Conservation (phyloP, 768 basidiomycete species). For the Gloeopeniophorella convolvens region DNA sequence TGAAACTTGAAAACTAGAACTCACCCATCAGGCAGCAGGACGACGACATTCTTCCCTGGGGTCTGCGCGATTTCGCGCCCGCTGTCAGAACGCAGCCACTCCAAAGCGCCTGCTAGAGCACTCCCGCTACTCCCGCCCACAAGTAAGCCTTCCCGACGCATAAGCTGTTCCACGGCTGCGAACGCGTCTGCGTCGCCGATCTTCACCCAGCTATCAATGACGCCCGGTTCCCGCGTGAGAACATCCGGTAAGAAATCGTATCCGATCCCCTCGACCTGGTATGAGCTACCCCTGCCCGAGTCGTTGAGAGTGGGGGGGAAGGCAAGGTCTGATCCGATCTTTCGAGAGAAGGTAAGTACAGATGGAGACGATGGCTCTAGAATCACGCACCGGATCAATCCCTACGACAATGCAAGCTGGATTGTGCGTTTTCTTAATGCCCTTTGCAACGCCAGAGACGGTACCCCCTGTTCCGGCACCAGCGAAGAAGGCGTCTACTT, state of each 20-base stretch:
- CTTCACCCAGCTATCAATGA: slow-evolving; percentile 83
- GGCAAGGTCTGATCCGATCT: slow-evolving; percentile 89
- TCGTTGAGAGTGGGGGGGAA: slow-evolving; percentile 58
- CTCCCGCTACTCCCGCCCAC: slow-evolving; percentile 94
- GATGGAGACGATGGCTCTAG: background rate
- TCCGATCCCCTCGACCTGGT: slow-evolving; percentile 94
- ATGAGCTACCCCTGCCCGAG: slow-evolving; percentile 43
- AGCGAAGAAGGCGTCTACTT: slow-evolving; percentile 77
- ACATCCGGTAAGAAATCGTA: slow-evolving; percentile 92
- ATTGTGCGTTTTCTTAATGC: slow-evolving; percentile 76
- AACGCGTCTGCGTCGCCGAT: slow-evolving; percentile 78
- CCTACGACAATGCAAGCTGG: slow-evolving; percentile 69
- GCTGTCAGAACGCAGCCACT: slow-evolving; percentile 67
- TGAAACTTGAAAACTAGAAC: slow-evolving; percentile 24
- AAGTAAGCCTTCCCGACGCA: slow-evolving; percentile 81
- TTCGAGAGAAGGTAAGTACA: background rate
- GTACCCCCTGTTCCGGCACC: slow-evolving; percentile 96
- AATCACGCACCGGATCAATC: slow-evolving; percentile 75
- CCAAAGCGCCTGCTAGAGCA: slow-evolving; percentile 67
- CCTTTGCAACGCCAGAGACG: slow-evolving; percentile 78
- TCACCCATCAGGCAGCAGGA: slow-evolving; percentile 87
- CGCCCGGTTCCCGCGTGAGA: slow-evolving; percentile 51
- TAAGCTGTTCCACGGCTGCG: slow-evolving; percentile 62
- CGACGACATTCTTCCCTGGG: slow-evolving; percentile 78
- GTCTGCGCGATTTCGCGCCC: slow-evolving; percentile 59